A percentile compares a stretch with the other conserved stretches of the same genome.
These are phyloP conservation scores for Salmacisia buchloeana DNA, from an alignment of 1,284 basidiomycete genomes.

Conservation along the genomic window DNA sequence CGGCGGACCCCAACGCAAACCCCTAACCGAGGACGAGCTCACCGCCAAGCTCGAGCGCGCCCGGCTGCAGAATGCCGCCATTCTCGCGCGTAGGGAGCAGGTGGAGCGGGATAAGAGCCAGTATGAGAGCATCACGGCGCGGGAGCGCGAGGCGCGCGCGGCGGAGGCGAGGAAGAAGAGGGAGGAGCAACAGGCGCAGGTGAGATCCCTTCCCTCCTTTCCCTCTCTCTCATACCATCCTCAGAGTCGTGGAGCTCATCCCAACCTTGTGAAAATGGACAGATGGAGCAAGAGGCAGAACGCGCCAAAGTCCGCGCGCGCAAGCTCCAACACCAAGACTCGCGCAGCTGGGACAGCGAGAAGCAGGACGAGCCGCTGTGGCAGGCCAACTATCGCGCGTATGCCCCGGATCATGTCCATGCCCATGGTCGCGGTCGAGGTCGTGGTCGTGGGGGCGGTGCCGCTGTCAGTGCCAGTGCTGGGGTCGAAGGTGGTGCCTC, in stretches of 20 bases:
- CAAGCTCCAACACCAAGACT: constrained; percentile 8
- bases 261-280: neutral
- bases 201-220: neutral
- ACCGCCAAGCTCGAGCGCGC: constrained; percentile 6
- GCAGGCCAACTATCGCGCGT: constrained; percentile 1
- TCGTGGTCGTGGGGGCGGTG: neutral
- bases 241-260: neutral
- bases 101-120: constrained; percentile 8
- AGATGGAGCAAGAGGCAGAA: constrained; percentile 10
- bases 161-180: neutral
- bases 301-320: constrained; percentile 6
- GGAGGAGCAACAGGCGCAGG: constrained; percentile 8
- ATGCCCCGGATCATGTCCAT: constrained; percentile 1
- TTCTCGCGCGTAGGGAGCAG: constrained; percentile 1
- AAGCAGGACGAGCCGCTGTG: constrained; percentile 11
- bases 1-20: constrained; percentile 6
- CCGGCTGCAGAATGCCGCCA: constrained; percentile 8
- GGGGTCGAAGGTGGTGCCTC: too few species aligned
- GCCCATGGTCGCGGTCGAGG: neutral
- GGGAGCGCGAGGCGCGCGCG: constrained; percentile 6
- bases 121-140: constrained; percentile 8
- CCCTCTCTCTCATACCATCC: neutral
- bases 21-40: constrained; percentile 7
- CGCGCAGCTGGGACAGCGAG: constrained; percentile 10
- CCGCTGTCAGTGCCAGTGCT: too few species aligned